phyloP scores from a whole-genome alignment of 805 yeast species.

The Barnettozyma populi region DNA sequence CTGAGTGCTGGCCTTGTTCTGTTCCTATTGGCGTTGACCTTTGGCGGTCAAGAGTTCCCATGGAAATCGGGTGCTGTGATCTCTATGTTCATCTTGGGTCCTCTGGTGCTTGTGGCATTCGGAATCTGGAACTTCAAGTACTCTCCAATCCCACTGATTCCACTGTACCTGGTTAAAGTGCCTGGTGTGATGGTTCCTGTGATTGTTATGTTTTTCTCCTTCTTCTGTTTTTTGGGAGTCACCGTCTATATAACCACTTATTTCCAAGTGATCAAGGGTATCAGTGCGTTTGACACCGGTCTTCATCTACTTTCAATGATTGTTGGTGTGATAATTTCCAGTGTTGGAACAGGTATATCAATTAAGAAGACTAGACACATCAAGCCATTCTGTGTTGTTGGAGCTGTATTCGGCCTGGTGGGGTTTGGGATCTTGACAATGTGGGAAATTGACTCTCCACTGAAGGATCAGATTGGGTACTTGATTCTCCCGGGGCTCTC shows the following conservation, averaged over 20 bases:
- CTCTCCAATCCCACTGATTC: slow-evolving; percentile 42
- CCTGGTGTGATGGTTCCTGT: slow-evolving; percentile 27
- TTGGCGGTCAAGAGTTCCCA: slow-evolving; percentile 42
- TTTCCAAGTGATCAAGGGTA: slow-evolving; percentile 37
- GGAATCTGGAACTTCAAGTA: slow-evolving; percentile 35
- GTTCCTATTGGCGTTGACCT: slow-evolving; percentile 41
- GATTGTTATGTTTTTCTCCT: slow-evolving; percentile 15
- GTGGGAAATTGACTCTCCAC: slow-evolving; percentile 34
- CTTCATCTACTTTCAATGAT: slow-evolving; percentile 38
- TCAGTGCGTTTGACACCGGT: slow-evolving; percentile 41
- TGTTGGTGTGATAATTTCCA: slow-evolving; percentile 29
- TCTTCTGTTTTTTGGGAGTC: slow-evolving; percentile 6
- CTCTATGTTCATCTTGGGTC: slow-evolving; percentile 42
- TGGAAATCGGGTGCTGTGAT: slow-evolving; percentile 51
- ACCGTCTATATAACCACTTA: slow-evolving; percentile 31
- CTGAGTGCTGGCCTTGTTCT: slow-evolving; percentile 38
- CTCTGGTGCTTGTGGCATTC: slow-evolving; percentile 31
- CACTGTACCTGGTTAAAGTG: slow-evolving; percentile 34
- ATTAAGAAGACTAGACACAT: slow-evolving; percentile 34
- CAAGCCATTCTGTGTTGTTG: slow-evolving; percentile 35
- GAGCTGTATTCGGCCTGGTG: slow-evolving; percentile 32
- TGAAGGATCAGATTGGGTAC: slow-evolving; percentile 36
- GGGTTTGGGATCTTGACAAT: slow-evolving; percentile 42
- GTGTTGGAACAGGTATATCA: slow-evolving; percentile 29
- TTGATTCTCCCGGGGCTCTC: slow-evolving; percentile 43